Base-by-base conservation (phyloP, 306 rosid species). In the Quercus gilva region DNA sequence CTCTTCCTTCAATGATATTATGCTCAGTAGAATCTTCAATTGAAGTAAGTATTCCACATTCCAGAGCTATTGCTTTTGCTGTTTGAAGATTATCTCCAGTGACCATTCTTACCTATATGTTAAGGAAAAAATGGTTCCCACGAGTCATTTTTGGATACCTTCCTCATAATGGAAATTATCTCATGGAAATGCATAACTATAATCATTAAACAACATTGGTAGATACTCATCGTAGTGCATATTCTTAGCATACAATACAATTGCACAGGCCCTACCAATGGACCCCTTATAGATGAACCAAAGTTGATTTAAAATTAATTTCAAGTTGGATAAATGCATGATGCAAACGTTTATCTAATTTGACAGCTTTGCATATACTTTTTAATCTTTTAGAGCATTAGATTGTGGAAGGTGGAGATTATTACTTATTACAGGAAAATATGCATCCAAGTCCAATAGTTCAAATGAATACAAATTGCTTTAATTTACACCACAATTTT, bases 71-170 rank as follows among this genome's bases (percentile, higher is more conserved):
- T 78, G 99, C 99, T 88, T 89, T 95, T 53, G 98, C 99, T 35
- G 98, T 95, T 77, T 91, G 98, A 78, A 95, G 87, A 84, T 95
- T 95, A 85, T 95, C 99, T 61, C 98, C 99, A 0, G 99, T 95
- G 78, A 95, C 98, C 99, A 95, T 95, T 78, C 99, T 92, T 43
- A 95, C 99, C 99, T 95, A 84, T 45, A 82, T 80, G 65, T 74
- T 71, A 19, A 68, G 29, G 80, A 70, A 78, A 21, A 74, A 33
- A 59, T 15, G 79, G 82, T 80, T 68, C 65, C 68, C 71, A 68
- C 37, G 23, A 72, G 76, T 75, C n/a, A 69, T 81, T 81, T 78
- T 83, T 35, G 55, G 31, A 31, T 51, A n/a, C n/a, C 28, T 21
- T 55, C 69, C 28, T 55, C 63, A 76, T 76, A 58, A 43, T 68